These are phyloP conservation scores for Starmerella apis DNA, from an alignment of 805 yeast genomes.

Conservation along the genomic window DNA sequence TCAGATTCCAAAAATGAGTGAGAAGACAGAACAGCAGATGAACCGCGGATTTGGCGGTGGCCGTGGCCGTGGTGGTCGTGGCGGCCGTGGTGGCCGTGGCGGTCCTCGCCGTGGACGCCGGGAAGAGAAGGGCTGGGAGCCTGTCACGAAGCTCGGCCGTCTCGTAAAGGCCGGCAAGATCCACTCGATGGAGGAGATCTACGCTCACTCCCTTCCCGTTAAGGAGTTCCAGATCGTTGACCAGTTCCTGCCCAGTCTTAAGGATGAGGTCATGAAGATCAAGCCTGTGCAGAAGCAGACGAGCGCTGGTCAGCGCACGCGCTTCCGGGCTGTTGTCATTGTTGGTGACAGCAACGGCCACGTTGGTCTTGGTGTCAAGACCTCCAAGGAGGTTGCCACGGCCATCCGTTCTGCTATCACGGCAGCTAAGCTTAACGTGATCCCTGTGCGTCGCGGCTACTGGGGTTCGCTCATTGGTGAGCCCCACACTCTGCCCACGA, in stretches of 20 bases:
- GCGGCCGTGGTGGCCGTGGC: slow-evolving; percentile 35
- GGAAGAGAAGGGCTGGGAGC: slow-evolving; percentile 99
- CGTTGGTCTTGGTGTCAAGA: slow-evolving; percentile 99
- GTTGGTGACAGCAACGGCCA: slow-evolving; percentile 99
- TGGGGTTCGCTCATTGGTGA: slow-evolving; percentile 99
- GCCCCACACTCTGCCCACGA: slow-evolving; percentile 96
- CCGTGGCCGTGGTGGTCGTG: slow-evolving; percentile 31
- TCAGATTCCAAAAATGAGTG: slow-evolving; percentile 17
- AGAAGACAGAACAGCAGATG: slow-evolving; percentile 25
- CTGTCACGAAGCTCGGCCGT: slow-evolving; percentile 99
- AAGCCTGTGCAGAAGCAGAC: slow-evolving; percentile 99
- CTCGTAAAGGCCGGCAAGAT: slow-evolving; percentile 98
- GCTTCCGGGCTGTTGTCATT: slow-evolving; percentile 99
- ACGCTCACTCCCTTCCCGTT: slow-evolving; percentile 98
- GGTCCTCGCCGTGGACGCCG: slow-evolving; percentile 63
- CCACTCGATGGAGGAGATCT: slow-evolving; percentile 92
- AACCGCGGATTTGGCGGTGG: slow-evolving; percentile 36
- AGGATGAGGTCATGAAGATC: slow-evolving; percentile 99
- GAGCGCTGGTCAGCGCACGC: slow-evolving; percentile 99
- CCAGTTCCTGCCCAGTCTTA: slow-evolving; percentile 85
- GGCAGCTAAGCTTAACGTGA: slow-evolving; percentile 96
- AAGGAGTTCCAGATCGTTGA: slow-evolving; percentile 99
- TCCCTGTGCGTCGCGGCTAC: slow-evolving; percentile 99
- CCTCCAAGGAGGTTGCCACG: slow-evolving; percentile 99
- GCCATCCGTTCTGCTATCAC: slow-evolving; percentile 99